Conservation (phyloP, 345 rosid species). For the Erysimum cheiranthoides region DNA sequence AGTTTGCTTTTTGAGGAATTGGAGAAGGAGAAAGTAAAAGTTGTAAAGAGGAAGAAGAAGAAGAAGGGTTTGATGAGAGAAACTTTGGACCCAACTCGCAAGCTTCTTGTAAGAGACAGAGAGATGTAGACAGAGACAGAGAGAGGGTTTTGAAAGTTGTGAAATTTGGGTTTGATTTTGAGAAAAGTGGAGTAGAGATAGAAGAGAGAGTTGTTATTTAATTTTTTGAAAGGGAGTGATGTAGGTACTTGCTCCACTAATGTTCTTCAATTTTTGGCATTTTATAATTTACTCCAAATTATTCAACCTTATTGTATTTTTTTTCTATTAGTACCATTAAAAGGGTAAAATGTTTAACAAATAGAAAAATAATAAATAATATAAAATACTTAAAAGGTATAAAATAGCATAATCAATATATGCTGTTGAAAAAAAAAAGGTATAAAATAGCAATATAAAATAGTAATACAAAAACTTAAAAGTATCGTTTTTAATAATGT, state of each 20-base stretch:
- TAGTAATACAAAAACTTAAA: no score
- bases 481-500: no score
- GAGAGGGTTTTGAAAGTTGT: slow-evolving; percentile 30
- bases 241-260: slow-evolving; percentile 44
- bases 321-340: no score
- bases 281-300: slow-evolving; percentile 7
- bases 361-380: no score
- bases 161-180: slow-evolving; percentile 40
- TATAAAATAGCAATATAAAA: no score
- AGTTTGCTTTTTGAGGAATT: slow-evolving; percentile 27
- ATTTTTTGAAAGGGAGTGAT: slow-evolving; percentile 30
- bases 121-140: slow-evolving; percentile 21
- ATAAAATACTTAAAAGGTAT: no score
- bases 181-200: slow-evolving; percentile 26
- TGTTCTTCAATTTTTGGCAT: slow-evolving; percentile 29
- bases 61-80: slow-evolving; percentile 12
- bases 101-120: slow-evolving; percentile 34
- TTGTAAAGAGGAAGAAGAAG: slow-evolving; percentile 20
- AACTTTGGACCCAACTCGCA: slow-evolving; percentile 35
- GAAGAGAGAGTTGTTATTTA: slow-evolving; percentile 14
- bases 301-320: neutral
- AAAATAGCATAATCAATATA: no score
- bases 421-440: no score
- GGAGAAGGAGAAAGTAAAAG: slow-evolving; percentile 30
- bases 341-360: no score